A percentile compares a stretch with the other conserved stretches of the same genome.
Evolutionary conservation across 1,284 basidiomycete species (phyloP).

Genomic region (Moesziomyces antarcticus): DNA sequence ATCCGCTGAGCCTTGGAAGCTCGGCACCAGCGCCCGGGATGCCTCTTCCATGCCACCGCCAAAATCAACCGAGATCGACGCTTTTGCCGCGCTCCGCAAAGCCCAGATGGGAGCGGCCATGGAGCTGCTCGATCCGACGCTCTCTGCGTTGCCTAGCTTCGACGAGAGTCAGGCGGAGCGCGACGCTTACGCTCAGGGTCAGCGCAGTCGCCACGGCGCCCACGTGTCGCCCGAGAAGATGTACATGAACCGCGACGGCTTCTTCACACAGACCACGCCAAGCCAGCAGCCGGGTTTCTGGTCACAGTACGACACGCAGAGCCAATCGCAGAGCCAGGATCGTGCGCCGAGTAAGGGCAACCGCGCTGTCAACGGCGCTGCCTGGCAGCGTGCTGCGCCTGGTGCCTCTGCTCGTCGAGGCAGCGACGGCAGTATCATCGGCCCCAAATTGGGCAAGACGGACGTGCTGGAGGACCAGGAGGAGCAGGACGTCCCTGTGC

Average conservation of each 20-base stretch:
- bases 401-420: constrained; percentile 10
- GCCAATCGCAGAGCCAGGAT: constrained; percentile 31
- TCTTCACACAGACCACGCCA: constrained; percentile 65
- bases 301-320: constrained; percentile 35
- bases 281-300: constrained; percentile 22
- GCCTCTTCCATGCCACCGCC: constrained; percentile 58
- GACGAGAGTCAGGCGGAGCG: constrained; percentile 52
- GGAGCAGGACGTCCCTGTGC: constrained; percentile 22
- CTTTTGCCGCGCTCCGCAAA: constrained; percentile 58
- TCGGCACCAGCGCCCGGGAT: constrained; percentile 20
- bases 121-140: constrained; percentile 44
- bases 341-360: background rate
- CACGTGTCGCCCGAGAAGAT: constrained; percentile 39
- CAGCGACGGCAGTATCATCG: constrained; percentile 7
- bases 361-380: background rate
- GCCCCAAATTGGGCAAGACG: background rate
- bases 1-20: background rate
- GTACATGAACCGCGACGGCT: constrained; percentile 63
- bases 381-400: constrained; percentile 12
- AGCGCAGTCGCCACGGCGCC: constrained; percentile 5
- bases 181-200: constrained; percentile 31
- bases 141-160: constrained; percentile 50
- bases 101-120: constrained; percentile 51
- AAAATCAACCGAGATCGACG: constrained; percentile 50
- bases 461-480: constrained; percentile 8